These are phyloP conservation scores for Leptographium lundbergii DNA, from an alignment of 2,329 filamentous ascomycete species.

Conservation along the genomic window DNA sequence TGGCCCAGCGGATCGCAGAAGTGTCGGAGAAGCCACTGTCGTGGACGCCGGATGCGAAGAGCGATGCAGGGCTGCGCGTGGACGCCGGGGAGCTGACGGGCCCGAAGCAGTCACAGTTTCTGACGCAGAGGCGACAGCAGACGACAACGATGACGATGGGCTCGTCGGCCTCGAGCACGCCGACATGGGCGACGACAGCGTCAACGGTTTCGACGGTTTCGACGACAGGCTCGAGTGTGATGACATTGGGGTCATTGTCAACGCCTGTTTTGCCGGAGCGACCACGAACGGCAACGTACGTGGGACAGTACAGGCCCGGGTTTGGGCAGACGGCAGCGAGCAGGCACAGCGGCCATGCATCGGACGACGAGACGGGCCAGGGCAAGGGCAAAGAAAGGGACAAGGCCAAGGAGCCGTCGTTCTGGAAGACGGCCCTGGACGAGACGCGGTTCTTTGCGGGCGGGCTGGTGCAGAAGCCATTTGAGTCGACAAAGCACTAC, in stretches of 20 bases:
- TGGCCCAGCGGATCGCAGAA: not conserved
- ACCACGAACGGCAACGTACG: not conserved
- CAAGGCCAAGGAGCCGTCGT: constrained; percentile 7
- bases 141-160: not conserved
- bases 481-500: constrained; percentile 52
- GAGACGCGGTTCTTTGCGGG: constrained; percentile 55
- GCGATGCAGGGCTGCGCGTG: not conserved
- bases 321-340: not conserved
- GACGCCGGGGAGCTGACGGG: not conserved
- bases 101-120: not conserved
- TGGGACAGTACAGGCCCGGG: not conserved
- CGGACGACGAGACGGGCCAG: not conserved
- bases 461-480: constrained; percentile 49
- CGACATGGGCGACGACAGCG: not conserved
- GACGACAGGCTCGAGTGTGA: not conserved
- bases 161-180: not conserved
- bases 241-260: not conserved
- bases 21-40: not conserved
- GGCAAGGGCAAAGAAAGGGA: not conserved
- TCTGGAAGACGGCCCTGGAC: constrained; percentile 36
- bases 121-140: not conserved
- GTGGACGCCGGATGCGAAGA: not conserved
- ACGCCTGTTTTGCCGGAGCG: not conserved
- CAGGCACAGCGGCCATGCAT: not conserved
- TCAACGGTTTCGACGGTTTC: not conserved